Percentiles rank a stretch among this genome's conserved stretches.
Evolutionary conservation across 2,329 filamentous ascomycete genomes (phyloP).

Genomic region (Nemania sp.): DNA sequence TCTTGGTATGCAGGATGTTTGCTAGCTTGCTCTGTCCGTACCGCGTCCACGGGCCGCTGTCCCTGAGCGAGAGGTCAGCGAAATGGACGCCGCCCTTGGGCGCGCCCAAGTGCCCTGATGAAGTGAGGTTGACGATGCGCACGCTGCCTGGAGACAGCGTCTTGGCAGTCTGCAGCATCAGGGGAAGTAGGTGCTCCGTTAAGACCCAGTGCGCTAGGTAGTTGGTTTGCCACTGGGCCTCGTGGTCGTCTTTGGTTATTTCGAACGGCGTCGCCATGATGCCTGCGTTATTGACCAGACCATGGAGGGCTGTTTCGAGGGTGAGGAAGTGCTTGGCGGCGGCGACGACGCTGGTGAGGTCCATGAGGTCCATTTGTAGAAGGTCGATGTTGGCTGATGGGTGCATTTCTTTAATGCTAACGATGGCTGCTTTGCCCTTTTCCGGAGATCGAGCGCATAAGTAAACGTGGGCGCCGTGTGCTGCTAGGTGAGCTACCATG

Average conservation of each 20-base stretch:
- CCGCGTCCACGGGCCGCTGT: conserved; percentile 43
- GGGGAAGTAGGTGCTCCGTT: conserved; percentile 54
- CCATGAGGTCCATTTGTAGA: conserved; percentile 53
- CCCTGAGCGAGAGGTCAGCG: conserved; percentile 40
- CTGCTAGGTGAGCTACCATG: conserved; percentile 54
- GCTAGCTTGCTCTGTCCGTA: conserved; percentile 62
- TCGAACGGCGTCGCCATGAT: conserved; percentile 52
- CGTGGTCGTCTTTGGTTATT: conserved; percentile 53
- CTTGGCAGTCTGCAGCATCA: conserved; percentile 51
- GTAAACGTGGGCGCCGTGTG: conserved; percentile 56
- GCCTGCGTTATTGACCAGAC: conserved; percentile 52
- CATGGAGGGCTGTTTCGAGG: conserved; percentile 50
- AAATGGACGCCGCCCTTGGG: conserved; percentile 48
- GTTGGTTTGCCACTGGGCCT: conserved; percentile 58
- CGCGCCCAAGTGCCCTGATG: conserved; percentile 46
- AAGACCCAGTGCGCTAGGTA: conserved; percentile 59
- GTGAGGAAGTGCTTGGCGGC: conserved; percentile 51
- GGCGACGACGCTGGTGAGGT: conserved; percentile 53
- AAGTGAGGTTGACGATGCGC: conserved; percentile 49
- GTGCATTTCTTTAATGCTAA: conserved; percentile 50
- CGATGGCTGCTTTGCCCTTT: conserved; percentile 52
- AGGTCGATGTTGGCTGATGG: conserved; percentile 52
- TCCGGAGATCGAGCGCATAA: conserved; percentile 53
- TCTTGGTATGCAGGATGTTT: conserved; percentile 58
- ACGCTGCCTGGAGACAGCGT: conserved; percentile 42